Evolutionary conservation across 2,329 filamentous ascomycete genomes (phyloP).

Genomic region (Thelonectria rubi): DNA sequence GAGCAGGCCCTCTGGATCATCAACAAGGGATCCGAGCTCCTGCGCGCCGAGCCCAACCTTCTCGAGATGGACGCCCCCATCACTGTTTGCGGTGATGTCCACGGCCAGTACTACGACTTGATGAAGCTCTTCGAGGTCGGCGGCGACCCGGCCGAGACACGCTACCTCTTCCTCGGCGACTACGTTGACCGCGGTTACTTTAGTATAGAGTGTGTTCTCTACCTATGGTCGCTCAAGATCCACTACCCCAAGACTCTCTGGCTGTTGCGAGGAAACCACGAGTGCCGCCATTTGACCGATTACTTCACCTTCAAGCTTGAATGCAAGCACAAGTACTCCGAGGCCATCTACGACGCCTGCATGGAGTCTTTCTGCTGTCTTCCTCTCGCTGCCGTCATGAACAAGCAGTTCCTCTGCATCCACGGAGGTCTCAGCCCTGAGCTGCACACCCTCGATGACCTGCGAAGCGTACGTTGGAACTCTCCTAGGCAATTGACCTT

Average conservation of each 20-base stretch:
- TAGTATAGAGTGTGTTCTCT: slow-evolving; percentile 98
- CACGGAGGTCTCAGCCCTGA: slow-evolving; percentile 97
- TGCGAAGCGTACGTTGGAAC: slow-evolving; percentile 76
- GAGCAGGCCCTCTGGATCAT: slow-evolving; percentile 98
- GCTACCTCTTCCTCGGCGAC: slow-evolving; percentile 96
- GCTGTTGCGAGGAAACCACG: slow-evolving; percentile 97
- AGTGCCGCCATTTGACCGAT: slow-evolving; percentile 97
- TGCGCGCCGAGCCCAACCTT: slow-evolving; percentile 91
- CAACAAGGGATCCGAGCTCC: slow-evolving; percentile 83
- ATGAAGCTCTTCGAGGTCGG: slow-evolving; percentile 99
- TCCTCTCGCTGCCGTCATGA: slow-evolving; percentile 96
- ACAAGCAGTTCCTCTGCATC: slow-evolving; percentile 99
- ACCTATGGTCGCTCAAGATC: slow-evolving; percentile 98
- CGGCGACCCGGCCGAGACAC: slow-evolving; percentile 93
- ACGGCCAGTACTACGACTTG: slow-evolving; percentile 98
- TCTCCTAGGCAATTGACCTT: background rate
- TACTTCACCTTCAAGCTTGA: slow-evolving; percentile 99
- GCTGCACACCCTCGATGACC: slow-evolving; percentile 92
- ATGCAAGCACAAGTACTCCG: slow-evolving; percentile 99
- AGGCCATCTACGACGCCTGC: slow-evolving; percentile 94
- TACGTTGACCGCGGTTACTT: slow-evolving; percentile 99
- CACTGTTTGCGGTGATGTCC: slow-evolving; percentile 97
- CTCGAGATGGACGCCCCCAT: slow-evolving; percentile 99
- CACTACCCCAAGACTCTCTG: slow-evolving; percentile 98
- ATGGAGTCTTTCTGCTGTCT: slow-evolving; percentile 98